Evolutionary conservation across 2,329 filamentous ascomycete genomes (phyloP).

Genomic region (Rutstroemia sp.): DNA sequence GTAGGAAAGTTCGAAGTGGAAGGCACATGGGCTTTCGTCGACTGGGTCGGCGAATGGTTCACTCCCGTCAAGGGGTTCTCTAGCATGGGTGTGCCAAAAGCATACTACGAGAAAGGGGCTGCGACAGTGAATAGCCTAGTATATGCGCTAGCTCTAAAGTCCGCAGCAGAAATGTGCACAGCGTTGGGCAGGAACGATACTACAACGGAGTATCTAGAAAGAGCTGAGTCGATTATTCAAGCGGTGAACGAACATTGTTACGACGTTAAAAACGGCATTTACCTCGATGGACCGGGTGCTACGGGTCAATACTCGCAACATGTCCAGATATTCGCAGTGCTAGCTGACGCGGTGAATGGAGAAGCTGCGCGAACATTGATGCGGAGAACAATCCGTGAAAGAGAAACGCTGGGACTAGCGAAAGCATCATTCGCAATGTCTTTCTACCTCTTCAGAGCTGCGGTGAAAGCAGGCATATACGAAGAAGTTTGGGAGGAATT

Average conservation of each 20-base stretch:
- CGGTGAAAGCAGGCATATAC: neutral
- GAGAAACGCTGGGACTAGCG: neutral
- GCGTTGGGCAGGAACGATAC: neutral
- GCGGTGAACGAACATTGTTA: neutral
- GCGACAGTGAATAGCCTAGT: neutral
- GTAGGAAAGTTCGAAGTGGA: neutral
- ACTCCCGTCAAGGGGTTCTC: neutral
- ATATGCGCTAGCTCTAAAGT: neutral
- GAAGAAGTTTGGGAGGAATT: neutral
- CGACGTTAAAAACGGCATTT: neutral
- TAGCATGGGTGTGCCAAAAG: neutral
- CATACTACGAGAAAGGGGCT: neutral
- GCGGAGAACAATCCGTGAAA: neutral
- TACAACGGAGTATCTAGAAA: neutral
- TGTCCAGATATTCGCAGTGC: neutral
- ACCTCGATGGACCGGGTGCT: neutral
- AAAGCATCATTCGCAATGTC: neutral
- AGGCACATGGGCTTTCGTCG: neutral
- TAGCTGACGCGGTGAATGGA: neutral
- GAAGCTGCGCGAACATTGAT: neutral
- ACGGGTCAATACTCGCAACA: neutral
- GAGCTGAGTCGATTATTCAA: neutral
- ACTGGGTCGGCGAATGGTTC: neutral
- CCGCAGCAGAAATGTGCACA: neutral
- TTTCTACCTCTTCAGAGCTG: neutral